A percentile compares a stretch with the other conserved stretches of the same genome.
phyloP scores from a whole-genome alignment of 2,329 filamentous ascomycete genomes.

The Nigrospora oryzae region DNA sequence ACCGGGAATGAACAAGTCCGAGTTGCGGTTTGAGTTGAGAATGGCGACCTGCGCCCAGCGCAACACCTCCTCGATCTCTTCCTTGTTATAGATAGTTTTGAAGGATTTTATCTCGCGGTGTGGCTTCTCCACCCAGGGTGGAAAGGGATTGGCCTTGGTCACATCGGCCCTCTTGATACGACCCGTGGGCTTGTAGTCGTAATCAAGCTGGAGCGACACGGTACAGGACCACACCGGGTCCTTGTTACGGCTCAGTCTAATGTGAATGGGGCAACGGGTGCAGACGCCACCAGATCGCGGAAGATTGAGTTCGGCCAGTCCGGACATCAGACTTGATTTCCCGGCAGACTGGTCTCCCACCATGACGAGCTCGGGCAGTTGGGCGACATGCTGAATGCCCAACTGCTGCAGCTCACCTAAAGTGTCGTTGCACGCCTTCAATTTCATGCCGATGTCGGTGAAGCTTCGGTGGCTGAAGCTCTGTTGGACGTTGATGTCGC shows the following conservation, averaged over 20 bases:
- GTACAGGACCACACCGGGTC: constrained; percentile 57
- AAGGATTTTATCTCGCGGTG: constrained; percentile 47
- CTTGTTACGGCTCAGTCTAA: constrained; percentile 54
- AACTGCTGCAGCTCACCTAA: constrained; percentile 62
- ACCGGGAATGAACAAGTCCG: constrained; percentile 44
- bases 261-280: constrained; percentile 74
- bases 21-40: constrained; percentile 54
- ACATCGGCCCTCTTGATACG: constrained; percentile 37
- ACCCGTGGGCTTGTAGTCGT: constrained; percentile 39
- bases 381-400: constrained; percentile 62
- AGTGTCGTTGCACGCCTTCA: constrained; percentile 57
- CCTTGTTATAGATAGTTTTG: constrained; percentile 50
- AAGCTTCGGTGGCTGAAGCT: constrained; percentile 28
- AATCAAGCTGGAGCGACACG: constrained; percentile 59
- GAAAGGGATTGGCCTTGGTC: constrained; percentile 45
- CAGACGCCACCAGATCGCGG: constrained; percentile 47
- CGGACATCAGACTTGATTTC: constrained; percentile 55
- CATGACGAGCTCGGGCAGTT: constrained; percentile 71
- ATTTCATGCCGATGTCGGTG: constrained; percentile 49
- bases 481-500: constrained; percentile 10
- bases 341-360: constrained; percentile 81
- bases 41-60: constrained; percentile 70
- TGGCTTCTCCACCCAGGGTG: constrained; percentile 53
- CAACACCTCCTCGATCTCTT: constrained; percentile 58
- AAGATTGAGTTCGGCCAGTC: constrained; percentile 48